Base-by-base conservation (phyloP, 768 basidiomycete genomes). In the Gautieria morchelliformis region DNA sequence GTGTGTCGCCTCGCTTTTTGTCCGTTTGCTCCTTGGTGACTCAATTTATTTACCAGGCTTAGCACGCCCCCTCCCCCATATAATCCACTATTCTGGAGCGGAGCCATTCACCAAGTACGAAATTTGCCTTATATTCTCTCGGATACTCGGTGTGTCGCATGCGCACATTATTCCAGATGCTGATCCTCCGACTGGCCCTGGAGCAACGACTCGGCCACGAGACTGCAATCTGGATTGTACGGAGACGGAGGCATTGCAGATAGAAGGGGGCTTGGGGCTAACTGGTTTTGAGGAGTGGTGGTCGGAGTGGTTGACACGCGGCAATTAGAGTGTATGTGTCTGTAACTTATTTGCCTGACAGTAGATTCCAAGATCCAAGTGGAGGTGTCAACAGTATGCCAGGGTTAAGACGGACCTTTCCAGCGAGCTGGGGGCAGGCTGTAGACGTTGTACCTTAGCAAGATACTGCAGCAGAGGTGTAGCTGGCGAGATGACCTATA, bases 101-200 rank as follows among this genome's bases (percentile, higher is more conserved):
- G 86, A 90, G 64, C 82, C 87, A 1, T 83, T 86, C 67, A 96
- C 93, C 9, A 98, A 98, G 72, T 96, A 93, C 71, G 87, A 88
- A 63, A 96, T 97, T 62, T 92, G 90, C 66, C 73, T 89, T 30
- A 74, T 87, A 39, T 89, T 93, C 62, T 81, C 87, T 9, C 77
- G 76, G 58, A 77, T 90, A 52, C 79, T 95, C 33, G 72, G 75
- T 5, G 70, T 91, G 0, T 78, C 89, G 11, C 87, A 89, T 64
- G 67, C 62, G 1, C 91, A 97, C 66, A 84, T 95, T 64, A 74
- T 82, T 30, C 79, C 89, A 0, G 86, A 93, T 50, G 75, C 79
- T 1, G 78, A 86, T 17, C 75, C 83, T 9, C 87, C 89, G 0
- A 78, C 74, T 11, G 82, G 80, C 9, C 58, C 56, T 40, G 85